These are phyloP conservation scores for Xylaria bambusicola DNA, from an alignment of 495 filamentous ascomycete species.

Conservation along the genomic window DNA sequence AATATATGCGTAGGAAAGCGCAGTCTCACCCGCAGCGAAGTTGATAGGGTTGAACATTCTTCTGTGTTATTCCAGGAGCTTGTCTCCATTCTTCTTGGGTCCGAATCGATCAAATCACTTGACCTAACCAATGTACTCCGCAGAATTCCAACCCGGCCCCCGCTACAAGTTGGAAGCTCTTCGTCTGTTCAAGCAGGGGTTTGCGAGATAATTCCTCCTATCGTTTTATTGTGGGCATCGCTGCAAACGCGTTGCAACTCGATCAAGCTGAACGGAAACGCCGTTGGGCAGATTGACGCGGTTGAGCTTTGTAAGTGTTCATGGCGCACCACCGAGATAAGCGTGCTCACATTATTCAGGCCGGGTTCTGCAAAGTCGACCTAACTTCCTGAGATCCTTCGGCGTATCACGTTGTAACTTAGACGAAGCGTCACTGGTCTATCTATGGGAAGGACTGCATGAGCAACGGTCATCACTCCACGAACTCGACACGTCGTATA, in stretches of 20 bases:
- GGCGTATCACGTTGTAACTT: slow-evolving; percentile 80
- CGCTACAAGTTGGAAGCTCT: background rate
- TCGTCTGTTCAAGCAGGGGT: slow-evolving; percentile 5
- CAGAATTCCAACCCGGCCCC: slow-evolving; percentile 13
- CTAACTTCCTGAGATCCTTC: slow-evolving; percentile 62
- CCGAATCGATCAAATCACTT: slow-evolving; percentile 46
- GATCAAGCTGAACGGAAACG: slow-evolving; percentile 79
- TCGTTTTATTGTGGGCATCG: slow-evolving; percentile 73
- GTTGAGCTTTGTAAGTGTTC: slow-evolving; percentile 51
- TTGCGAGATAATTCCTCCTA: slow-evolving; percentile 76
- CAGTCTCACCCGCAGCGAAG: slow-evolving; percentile 35
- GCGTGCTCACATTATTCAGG: slow-evolving; percentile 19
- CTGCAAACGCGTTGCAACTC: slow-evolving; percentile 77
- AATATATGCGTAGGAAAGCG: slow-evolving; percentile 26
- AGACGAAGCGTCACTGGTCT: slow-evolving; percentile 57
- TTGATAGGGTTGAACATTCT: slow-evolving; percentile 39
- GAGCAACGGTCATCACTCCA: slow-evolving; percentile 74
- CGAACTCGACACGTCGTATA: slow-evolving; percentile 73
- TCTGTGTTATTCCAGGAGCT: slow-evolving; percentile 50
- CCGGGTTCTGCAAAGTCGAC: slow-evolving; percentile 27
- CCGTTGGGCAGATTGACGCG: slow-evolving; percentile 78
- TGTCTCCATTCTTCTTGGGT: slow-evolving; percentile 48
- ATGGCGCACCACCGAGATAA: background rate
- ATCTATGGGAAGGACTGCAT: slow-evolving; percentile 60
- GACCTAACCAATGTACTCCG: slow-evolving; percentile 42